phyloP scores from a whole-genome alignment of 768 basidiomycete genomes.

The Rickenella mellea region DNA sequence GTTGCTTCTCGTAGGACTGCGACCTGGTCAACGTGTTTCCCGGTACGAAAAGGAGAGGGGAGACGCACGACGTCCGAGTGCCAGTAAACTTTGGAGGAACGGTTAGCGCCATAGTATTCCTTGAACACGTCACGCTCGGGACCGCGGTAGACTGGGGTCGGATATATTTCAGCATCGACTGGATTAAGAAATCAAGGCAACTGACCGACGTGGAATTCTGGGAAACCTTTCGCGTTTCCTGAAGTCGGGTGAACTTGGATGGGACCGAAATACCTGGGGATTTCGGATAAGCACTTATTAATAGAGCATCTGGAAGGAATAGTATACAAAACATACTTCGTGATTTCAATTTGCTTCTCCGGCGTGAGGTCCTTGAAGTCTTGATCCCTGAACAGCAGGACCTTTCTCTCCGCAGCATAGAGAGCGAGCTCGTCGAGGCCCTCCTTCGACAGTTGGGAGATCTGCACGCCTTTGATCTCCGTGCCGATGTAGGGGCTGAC shows the following conservation, averaged over 20 bases:
- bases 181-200: no score
- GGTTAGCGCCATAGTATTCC: constrained; percentile 7
- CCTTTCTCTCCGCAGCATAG: constrained; percentile 41
- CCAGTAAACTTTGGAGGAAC: constrained; percentile 3
- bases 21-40: neutral
- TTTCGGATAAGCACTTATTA: neutral
- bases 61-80: constrained; percentile 10
- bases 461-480: constrained; percentile 39
- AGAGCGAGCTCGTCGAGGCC: constrained; percentile 47
- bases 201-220: constrained; percentile 50
- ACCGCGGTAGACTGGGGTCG: constrained; percentile 17
- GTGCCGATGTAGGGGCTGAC: constrained; percentile 45
- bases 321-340: constrained; percentile 20
- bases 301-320: no score
- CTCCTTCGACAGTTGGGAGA: constrained; percentile 40
- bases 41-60: neutral
- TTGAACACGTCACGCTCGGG: constrained; percentile 7
- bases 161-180: no score
- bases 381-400: constrained; percentile 49
- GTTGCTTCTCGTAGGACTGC: constrained; percentile 14
- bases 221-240: constrained; percentile 44
- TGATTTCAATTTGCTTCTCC: constrained; percentile 44
- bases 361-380: constrained; percentile 50
- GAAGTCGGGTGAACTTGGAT: constrained; percentile 22
- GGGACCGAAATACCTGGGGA: constrained; percentile 15